Evolutionary conservation across 768 basidiomycete genomes (phyloP).

Genomic region (Pulveroboletus ravenelii): DNA sequence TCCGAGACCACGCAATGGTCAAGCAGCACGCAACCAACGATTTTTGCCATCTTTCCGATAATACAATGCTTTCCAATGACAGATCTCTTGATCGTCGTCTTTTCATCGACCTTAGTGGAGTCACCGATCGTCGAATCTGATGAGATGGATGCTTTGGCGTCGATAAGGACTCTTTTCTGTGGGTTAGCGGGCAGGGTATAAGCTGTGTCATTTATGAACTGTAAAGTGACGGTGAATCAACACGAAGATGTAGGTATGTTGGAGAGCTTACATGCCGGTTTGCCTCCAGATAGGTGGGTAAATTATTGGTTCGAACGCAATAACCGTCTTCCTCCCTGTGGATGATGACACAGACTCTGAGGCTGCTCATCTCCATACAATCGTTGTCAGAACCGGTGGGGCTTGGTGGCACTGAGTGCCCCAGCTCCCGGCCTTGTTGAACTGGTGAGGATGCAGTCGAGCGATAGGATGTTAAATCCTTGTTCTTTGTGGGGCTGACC

Average conservation of each 20-base stretch:
- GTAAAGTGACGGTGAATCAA: slow-evolving; percentile 12
- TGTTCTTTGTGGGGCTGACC: slow-evolving; percentile 16
- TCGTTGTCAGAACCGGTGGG: slow-evolving; percentile 39
- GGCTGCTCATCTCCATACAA: slow-evolving; percentile 35
- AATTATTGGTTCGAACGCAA: slow-evolving; percentile 69
- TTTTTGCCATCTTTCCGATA: slow-evolving; percentile 80
- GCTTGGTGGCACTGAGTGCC: slow-evolving; percentile 42
- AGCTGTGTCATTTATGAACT: slow-evolving; percentile 48
- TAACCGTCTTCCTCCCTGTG: slow-evolving; percentile 51
- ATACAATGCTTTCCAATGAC: slow-evolving; percentile 79
- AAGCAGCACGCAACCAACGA: slow-evolving; percentile 75
- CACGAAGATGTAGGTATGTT: background rate
- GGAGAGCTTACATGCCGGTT: slow-evolving; percentile 63
- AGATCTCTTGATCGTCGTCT: slow-evolving; percentile 73
- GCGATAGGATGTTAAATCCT: slow-evolving; percentile 1
- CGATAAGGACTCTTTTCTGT: slow-evolving; percentile 63
- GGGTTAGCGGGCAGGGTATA: slow-evolving; percentile 57
- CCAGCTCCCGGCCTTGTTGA: slow-evolving; percentile 27
- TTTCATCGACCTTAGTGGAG: slow-evolving; percentile 78
- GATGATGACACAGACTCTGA: slow-evolving; percentile 62
- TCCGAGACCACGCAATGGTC: slow-evolving; percentile 89
- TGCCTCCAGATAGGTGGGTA: slow-evolving; percentile 72
- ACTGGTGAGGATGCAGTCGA: slow-evolving; percentile 15
- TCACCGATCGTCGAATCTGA: slow-evolving; percentile 76
- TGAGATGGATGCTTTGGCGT: slow-evolving; percentile 80